Base-by-base conservation (phyloP, 495 filamentous ascomycete genomes). In the Lepidopterella palustris region DNA sequence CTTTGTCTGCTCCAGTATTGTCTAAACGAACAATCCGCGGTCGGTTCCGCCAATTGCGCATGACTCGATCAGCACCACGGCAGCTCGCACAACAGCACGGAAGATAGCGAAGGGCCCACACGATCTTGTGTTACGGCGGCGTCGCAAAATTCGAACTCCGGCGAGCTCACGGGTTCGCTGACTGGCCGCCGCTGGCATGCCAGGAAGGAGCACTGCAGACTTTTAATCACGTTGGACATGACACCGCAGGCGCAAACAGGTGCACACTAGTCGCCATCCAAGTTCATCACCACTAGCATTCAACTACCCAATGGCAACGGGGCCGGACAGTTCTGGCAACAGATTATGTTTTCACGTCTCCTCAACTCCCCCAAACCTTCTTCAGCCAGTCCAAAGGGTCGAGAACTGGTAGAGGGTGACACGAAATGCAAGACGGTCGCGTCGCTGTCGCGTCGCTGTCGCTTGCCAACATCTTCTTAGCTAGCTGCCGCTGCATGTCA, bases 201-300 rank as follows among this genome's bases (percentile, higher is more conserved):
- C 48, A 58, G 63, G 58, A 54, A 59, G 55, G 59, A 53, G 53
- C 59, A 66, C 62, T 21, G 53, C 59, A 60, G 47, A 50, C 26
- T 21, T 28, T 31, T 5, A 55, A 58, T 65, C 63, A 65, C 59
- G 63, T 65, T 65, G 40, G 53, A 50, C 54, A 55, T 62, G 55
- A 31, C 50, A 66, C 59, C 23, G 45, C 59, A 59, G 55, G 8
- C 47, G 47, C 24, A 50, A 50, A 50, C 45, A 59, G 55, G 53
- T 24, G 8, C 25, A 25, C 23, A 50, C 47, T 24, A 50, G 50
- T 50, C 21, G 53, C 45, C 40, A 3, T 29, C 32, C n/a, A 21
- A n/a, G 9, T 20, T 32, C 39, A 53, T 21, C 47, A 25, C 55
- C 11, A 32, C 47, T 27, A n/a, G n/a, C n/a, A n/a, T n/a, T n/a